Conservation (phyloP, 73 alveolate species). For the Symbiodinium pilosum region DNA sequence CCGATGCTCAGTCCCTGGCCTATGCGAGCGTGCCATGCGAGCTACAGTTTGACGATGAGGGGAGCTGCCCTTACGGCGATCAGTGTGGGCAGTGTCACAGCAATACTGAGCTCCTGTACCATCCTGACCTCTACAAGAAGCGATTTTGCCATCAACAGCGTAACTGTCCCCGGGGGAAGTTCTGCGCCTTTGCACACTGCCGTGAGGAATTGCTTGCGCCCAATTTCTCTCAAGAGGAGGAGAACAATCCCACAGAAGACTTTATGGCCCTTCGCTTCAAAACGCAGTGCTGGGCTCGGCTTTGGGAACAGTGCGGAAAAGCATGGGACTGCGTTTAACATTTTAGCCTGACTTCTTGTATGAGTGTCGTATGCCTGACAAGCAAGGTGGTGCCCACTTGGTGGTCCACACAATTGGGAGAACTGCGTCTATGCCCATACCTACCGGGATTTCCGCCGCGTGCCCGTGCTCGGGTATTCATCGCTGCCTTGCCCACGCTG, state of each 20-base stretch:
- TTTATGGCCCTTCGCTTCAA: not conserved
- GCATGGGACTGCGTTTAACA: not conserved
- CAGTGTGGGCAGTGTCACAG: not conserved
- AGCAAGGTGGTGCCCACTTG: slow-evolving; percentile 99
- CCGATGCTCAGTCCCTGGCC: not conserved
- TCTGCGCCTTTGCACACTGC: slow-evolving; percentile 14
- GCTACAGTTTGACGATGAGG: not conserved
- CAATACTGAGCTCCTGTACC: not conserved
- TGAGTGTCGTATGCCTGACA: too few species aligned
- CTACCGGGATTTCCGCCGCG: slow-evolving; percentile 98
- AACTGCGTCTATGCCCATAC: slow-evolving; percentile 98
- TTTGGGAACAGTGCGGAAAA: too few species aligned
- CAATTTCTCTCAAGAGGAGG: not conserved
- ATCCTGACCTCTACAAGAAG: slow-evolving; percentile 6
- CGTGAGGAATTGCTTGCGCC: slow-evolving; percentile 10
- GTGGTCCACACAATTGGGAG: slow-evolving; percentile 97
- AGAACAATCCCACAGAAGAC: not conserved
- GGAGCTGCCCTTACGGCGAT: not conserved
- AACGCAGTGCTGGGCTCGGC: not conserved
- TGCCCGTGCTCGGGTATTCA: slow-evolving; percentile 96
- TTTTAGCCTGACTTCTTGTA: not conserved
- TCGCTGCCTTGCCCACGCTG: slow-evolving; percentile 1
- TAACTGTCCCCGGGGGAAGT: not conserved
- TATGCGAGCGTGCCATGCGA: not conserved
- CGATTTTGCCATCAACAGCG: not conserved